Conservation (phyloP, 495 filamentous ascomycete genomes). For the Symbiotaphrina buchneri region DNA sequence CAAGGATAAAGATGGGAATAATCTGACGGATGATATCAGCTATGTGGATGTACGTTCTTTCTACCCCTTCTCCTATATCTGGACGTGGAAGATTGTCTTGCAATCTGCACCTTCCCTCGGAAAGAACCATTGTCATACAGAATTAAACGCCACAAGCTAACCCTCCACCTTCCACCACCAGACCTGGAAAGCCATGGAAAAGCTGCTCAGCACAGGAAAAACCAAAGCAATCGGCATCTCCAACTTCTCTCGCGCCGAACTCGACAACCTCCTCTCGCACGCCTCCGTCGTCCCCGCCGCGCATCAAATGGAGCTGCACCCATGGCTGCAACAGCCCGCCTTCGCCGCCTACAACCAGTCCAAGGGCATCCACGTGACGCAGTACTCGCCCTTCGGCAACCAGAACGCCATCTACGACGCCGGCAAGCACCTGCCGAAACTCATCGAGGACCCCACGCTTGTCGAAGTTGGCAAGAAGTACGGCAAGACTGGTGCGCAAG, state of each 20-base stretch:
- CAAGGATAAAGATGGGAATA: constrained; percentile 19
- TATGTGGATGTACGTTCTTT: constrained; percentile 22
- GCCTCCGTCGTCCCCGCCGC: constrained; percentile 34
- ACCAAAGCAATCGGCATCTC: constrained; percentile 47
- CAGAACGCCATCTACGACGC: constrained; percentile 40
- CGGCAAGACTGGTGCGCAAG: constrained; percentile 34
- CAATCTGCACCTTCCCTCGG: too few species aligned
- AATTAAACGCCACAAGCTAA: too few species aligned
- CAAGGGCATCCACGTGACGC: constrained; percentile 35
- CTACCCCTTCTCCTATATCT: neutral
- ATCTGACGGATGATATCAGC: constrained; percentile 18
- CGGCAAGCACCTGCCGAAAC: constrained; percentile 22
- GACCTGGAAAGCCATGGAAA: constrained; percentile 45
- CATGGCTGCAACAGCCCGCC: constrained; percentile 34
- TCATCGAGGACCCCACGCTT: constrained; percentile 38
- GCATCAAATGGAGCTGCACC: constrained; percentile 44
- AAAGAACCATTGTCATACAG: neutral
- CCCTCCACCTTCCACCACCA: too few species aligned
- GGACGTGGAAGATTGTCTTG: too few species aligned
- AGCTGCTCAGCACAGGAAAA: constrained; percentile 28
- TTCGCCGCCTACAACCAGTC: constrained; percentile 30
- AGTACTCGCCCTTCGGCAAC: constrained; percentile 52
- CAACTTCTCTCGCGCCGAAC: constrained; percentile 48
- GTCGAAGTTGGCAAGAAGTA: constrained; percentile 38
- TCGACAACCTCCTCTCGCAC: constrained; percentile 42